Conservation (phyloP, 768 basidiomycete genomes). For the Termitomyces sp. region DNA sequence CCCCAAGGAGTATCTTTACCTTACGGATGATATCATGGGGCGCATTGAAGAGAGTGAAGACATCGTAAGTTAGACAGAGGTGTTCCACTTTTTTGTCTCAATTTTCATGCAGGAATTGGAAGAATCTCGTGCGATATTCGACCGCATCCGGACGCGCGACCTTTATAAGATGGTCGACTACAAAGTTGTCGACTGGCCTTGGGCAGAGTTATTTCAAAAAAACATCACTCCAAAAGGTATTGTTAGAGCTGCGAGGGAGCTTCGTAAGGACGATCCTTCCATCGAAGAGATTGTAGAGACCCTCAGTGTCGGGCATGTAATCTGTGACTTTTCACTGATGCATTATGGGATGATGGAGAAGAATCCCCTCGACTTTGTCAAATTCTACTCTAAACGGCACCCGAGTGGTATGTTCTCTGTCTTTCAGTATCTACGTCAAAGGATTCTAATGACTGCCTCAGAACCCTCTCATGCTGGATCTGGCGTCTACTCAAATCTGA, state of each 20-base stretch:
- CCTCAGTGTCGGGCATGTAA: conserved; percentile 44
- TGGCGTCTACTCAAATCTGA: conserved; percentile 60
- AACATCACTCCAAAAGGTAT: conserved; percentile 38
- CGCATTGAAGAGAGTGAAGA: conserved; percentile 50
- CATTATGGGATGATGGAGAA: conserved; percentile 72
- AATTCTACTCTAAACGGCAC: conserved; percentile 53
- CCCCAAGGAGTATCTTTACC: conserved; percentile 49
- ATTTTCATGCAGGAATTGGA: conserved; percentile 47
- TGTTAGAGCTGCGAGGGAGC: conserved; percentile 32
- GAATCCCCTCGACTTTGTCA: conserved; percentile 64
- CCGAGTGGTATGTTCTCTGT: conserved; percentile 31
- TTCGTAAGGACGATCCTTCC: conserved; percentile 16
- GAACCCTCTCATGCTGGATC: conserved; percentile 36
- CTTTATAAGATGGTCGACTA: conserved; percentile 69
- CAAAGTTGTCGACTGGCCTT: conserved; percentile 41
- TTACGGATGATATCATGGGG: conserved; percentile 65
- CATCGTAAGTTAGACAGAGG: conserved; percentile 26
- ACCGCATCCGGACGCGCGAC: conserved; percentile 55
- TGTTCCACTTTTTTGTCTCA: background rate
- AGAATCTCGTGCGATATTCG: conserved; percentile 52
- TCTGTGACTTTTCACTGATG: conserved; percentile 58
- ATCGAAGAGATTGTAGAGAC: conserved; percentile 21
- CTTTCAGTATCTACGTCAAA: background rate
- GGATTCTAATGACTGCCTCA: conserved; percentile 15
- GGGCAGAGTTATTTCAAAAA: conserved; percentile 26